Evolutionary conservation across 164 flowering plant species (phyloP).

Genomic region (Brasenia schreberi): DNA sequence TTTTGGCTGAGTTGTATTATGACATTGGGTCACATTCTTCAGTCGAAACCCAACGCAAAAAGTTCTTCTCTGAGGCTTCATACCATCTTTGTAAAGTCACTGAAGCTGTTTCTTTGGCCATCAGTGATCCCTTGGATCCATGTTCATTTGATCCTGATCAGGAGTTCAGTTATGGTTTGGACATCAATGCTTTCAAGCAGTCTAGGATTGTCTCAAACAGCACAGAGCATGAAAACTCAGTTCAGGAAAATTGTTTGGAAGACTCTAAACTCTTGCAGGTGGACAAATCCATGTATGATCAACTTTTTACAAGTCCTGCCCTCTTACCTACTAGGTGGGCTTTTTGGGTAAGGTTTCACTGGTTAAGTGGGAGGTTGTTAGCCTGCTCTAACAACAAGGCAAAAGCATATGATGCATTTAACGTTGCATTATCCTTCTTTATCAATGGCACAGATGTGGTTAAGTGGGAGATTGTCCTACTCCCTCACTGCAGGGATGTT

Average conservation of each 20-base stretch:
- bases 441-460: slow-evolving; percentile 17
- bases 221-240: too few species aligned
- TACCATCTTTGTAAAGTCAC: slow-evolving; percentile 85
- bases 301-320: slow-evolving; percentile 9
- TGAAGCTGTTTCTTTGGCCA: slow-evolving; percentile 59
- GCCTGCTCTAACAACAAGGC: slow-evolving; percentile 47
- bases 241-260: slow-evolving; percentile 6
- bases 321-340: slow-evolving; percentile 22
- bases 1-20: slow-evolving; percentile 80
- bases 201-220: too few species aligned
- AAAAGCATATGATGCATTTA: slow-evolving; percentile 61
- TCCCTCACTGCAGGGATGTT: slow-evolving; percentile 54
- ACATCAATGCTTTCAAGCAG: too few species aligned
- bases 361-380: slow-evolving; percentile 77
- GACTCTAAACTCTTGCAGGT: slow-evolving; percentile 6
- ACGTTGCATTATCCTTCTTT: slow-evolving; percentile 46
- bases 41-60: slow-evolving; percentile 20
- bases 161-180: background rate
- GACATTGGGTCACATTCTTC: slow-evolving; percentile 49
- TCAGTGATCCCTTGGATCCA: slow-evolving; percentile 10
- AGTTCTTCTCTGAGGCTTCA: slow-evolving; percentile 49
- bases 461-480: slow-evolving; percentile 16
- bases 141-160: background rate
- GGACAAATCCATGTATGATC: slow-evolving; percentile 6
- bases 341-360: slow-evolving; percentile 77